Evolutionary conservation across 495 filamentous ascomycete genomes (phyloP).

Genomic region (Mycothermus thermophilus): DNA sequence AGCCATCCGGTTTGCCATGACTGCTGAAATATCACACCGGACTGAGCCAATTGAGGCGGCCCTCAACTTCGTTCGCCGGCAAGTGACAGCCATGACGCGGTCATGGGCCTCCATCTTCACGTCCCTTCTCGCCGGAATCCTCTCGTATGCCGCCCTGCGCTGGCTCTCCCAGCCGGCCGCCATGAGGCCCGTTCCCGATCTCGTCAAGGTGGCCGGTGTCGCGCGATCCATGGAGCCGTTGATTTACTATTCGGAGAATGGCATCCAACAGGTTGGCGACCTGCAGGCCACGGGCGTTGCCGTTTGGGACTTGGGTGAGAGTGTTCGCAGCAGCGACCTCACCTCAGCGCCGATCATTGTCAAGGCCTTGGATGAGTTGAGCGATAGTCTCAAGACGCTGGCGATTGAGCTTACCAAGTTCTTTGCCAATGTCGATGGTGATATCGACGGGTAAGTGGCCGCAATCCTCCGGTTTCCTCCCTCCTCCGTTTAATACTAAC

Average conservation of each 20-base stretch:
- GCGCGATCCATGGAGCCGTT: slow-evolving; percentile 82
- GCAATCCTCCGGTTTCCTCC: no score
- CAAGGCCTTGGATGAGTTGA: slow-evolving; percentile 64
- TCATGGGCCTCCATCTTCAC: slow-evolving; percentile 52
- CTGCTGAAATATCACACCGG: slow-evolving; percentile 76
- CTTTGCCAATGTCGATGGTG: slow-evolving; percentile 81
- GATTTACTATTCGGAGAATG: slow-evolving; percentile 84
- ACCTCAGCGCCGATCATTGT: slow-evolving; percentile 76
- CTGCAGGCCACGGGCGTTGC: slow-evolving; percentile 80
- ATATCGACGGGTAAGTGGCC: slow-evolving; percentile 57
- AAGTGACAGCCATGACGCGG: slow-evolving; percentile 41
- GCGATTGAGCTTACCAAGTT: slow-evolving; percentile 73
- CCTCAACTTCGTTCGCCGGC: slow-evolving; percentile 47
- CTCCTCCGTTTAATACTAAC: slow-evolving; percentile 1
- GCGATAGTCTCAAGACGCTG: slow-evolving; percentile 66
- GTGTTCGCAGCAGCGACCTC: slow-evolving; percentile 76
- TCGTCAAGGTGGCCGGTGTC: slow-evolving; percentile 77
- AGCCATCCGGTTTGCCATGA: slow-evolving; percentile 79
- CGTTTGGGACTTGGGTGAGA: slow-evolving; percentile 85
- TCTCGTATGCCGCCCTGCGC: slow-evolving; percentile 47
- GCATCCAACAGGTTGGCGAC: slow-evolving; percentile 66
- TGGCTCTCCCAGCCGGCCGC: slow-evolving; percentile 52
- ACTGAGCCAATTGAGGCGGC: slow-evolving; percentile 69
- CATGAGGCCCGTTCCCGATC: slow-evolving; percentile 61
- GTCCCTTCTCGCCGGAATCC: slow-evolving; percentile 38